Base-by-base conservation (phyloP, 768 basidiomycete genomes). In the Naganishia onofrii region DNA sequence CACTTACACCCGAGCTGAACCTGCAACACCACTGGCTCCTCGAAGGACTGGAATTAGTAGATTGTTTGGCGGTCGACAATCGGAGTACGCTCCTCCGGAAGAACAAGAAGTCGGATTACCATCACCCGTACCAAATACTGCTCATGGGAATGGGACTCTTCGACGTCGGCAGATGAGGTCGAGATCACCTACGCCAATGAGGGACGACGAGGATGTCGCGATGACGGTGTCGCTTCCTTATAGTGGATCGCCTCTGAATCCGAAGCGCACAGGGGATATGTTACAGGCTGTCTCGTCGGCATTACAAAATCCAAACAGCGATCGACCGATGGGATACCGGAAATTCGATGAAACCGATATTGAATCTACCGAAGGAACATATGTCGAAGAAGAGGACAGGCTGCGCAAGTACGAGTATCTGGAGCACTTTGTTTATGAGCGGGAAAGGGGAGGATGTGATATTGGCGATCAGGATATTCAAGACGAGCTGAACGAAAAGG, bases 361-460 rank as follows among this genome's bases (percentile, higher is more conserved):
- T n/a, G 69, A 26, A 2, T 53, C 63, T 23, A 7, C 63, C 57
- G 58, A 58, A n/a, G 34, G 60, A 31, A 44, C 42, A 10, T 36
- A 29, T n/a, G 48, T 44, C 36, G 67, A 68, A 3, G 26, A 26
- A 1, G 44, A 67, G 21, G 66, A 63, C 38, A 57, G 29, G 9
- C 34, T 51, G 44, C 57, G 54, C 13, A 68, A 58, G 52, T 58
- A 48, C 70, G 53, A 53, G 51, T 54, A 63, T 55, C 70, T 48
- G 17, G 54, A 42, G 38, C 28, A 34, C 7, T 46, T 65, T 54
- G 32, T 66, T 54, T 57, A 65, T 34, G 57, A 29, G 34, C 51
- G 51, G 60, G 63, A 66, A 56, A 70, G 66, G 54, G 70, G 38
- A 6, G 52, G 65, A 19, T 66, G 53, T 28, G 70, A 70, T 38